Percentiles rank a stretch among this genome's conserved stretches.
Evolutionary conservation across 441 rosid species (phyloP).

Genomic region (Capsella rubella): DNA sequence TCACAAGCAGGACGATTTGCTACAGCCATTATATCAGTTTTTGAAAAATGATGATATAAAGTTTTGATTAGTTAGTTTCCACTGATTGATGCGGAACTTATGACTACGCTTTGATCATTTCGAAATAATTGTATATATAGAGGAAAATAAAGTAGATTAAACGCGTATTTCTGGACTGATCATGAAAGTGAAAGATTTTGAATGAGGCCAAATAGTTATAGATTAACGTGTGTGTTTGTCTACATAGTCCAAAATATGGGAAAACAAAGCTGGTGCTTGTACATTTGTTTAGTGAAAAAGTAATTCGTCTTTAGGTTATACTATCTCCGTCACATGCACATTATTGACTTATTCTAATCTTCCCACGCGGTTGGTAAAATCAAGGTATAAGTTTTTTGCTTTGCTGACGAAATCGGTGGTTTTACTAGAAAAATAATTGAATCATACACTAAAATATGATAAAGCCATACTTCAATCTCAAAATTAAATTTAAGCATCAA

Average conservation of each 20-base stretch:
- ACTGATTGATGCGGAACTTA: conserved; percentile 25
- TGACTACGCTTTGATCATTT: neutral
- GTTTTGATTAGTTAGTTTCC: conserved; percentile 9
- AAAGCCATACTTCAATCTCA: neutral
- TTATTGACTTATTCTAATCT: conserved; percentile 11
- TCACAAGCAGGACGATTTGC: conserved; percentile 12
- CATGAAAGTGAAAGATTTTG: conserved; percentile 28
- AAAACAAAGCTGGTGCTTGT: conserved; percentile 26
- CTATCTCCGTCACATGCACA: conserved; percentile 37
- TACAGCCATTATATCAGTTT: conserved; percentile 31
- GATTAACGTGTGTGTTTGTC: conserved; percentile 34
- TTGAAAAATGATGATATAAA: neutral
- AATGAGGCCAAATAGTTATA: neutral
- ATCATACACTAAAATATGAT: neutral
- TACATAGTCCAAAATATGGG: neutral
- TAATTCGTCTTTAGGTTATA: conserved; percentile 40
- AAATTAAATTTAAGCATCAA: neutral
- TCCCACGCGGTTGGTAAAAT: conserved; percentile 36
- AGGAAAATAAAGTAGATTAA: neutral
- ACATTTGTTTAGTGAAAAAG: conserved; percentile 30
- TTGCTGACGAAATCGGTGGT: conserved; percentile 30
- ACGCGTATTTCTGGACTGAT: conserved; percentile 33
- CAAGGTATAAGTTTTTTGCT: conserved; percentile 2
- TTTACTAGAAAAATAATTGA: too few relatives aligned
- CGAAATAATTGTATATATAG: conserved; percentile 26